A percentile compares a stretch with the other conserved stretches of the same genome.
These are phyloP conservation scores for Fusarium nelsonii DNA, from an alignment of 2,329 filamentous ascomycete species.

Conservation along the genomic window DNA sequence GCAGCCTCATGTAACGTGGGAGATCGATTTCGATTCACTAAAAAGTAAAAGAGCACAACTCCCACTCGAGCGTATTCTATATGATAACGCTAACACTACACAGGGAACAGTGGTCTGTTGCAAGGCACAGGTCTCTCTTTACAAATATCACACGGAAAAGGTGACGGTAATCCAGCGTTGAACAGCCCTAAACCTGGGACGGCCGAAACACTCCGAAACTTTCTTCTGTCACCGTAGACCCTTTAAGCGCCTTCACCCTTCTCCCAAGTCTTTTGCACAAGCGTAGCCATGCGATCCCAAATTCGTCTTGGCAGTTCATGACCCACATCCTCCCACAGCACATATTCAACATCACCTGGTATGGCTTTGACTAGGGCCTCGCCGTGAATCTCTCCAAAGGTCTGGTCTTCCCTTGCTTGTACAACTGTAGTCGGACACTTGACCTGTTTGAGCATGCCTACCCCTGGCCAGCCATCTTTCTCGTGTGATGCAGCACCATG, in stretches of 20 bases:
- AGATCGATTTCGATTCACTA: no score
- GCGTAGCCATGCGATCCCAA: conserved; percentile 15
- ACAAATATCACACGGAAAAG: no score
- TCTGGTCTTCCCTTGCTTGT: conserved; percentile 48
- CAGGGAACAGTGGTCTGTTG: no score
- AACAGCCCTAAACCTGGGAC: not conserved
- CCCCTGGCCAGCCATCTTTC: conserved; percentile 43
- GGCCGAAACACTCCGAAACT: not conserved
- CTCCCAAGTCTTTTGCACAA: conserved; percentile 22
- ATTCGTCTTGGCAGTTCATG: conserved; percentile 38
- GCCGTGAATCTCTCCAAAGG: conserved; percentile 47
- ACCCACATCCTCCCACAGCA: conserved; percentile 41
- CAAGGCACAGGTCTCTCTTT: no score
- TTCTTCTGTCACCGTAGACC: not conserved
- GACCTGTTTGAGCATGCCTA: conserved; percentile 40
- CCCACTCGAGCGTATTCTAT: not conserved
- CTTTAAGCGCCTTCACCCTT: not conserved
- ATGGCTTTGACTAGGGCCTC: conserved; percentile 45
- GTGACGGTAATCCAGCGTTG: not conserved
- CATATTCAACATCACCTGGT: conserved; percentile 34
- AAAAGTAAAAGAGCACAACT: no score
- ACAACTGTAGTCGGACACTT: conserved; percentile 48
- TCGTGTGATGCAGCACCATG: conserved; percentile 44
- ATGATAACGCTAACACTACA: no score
- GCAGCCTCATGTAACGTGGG: no score